Evolutionary conservation across 208 protist species (phyloP).

Genomic region (Paratrypanosoma confusum): DNA sequence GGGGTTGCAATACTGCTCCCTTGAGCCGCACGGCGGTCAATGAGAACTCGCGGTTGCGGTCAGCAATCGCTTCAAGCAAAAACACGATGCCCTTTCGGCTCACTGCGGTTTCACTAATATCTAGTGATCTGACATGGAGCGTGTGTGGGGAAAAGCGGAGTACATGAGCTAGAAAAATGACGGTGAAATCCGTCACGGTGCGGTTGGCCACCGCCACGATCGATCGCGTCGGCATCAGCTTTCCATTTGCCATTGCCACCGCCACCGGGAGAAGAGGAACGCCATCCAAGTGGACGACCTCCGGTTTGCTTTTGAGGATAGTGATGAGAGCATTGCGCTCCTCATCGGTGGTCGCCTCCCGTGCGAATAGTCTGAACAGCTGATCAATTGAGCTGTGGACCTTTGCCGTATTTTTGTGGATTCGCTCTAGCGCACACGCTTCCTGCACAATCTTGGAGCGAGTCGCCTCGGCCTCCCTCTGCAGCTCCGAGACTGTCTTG

Average conservation of each 20-base stretch:
- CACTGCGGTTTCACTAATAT: constrained; percentile 70
- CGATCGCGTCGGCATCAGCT: constrained; percentile 43
- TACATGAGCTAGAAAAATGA: constrained; percentile 73
- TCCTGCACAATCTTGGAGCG: constrained; percentile 54
- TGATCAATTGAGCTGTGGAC: constrained; percentile 65
- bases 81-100: constrained; percentile 69
- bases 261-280: constrained; percentile 59
- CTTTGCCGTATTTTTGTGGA: constrained; percentile 49
- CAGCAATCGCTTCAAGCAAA: constrained; percentile 68
- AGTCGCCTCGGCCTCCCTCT: constrained; percentile 53
- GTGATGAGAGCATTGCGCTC: constrained; percentile 48
- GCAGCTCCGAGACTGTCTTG: constrained; percentile 77
- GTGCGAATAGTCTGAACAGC: constrained; percentile 69
- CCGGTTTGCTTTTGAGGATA: constrained; percentile 43
- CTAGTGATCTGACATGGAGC: constrained; percentile 55
- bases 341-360: constrained; percentile 48
- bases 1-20: too few species aligned
- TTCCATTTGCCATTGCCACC: constrained; percentile 64
- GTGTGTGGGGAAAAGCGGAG: constrained; percentile 67
- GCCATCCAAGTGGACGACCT: constrained; percentile 48
- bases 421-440: constrained; percentile 44
- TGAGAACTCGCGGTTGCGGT: constrained; percentile 49
- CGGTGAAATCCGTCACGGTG: constrained; percentile 43
- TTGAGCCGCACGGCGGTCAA: too few species aligned
- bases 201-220: constrained; percentile 46